Conservation (phyloP, 176 grass and related monocot species). For the Phragmites australis region DNA sequence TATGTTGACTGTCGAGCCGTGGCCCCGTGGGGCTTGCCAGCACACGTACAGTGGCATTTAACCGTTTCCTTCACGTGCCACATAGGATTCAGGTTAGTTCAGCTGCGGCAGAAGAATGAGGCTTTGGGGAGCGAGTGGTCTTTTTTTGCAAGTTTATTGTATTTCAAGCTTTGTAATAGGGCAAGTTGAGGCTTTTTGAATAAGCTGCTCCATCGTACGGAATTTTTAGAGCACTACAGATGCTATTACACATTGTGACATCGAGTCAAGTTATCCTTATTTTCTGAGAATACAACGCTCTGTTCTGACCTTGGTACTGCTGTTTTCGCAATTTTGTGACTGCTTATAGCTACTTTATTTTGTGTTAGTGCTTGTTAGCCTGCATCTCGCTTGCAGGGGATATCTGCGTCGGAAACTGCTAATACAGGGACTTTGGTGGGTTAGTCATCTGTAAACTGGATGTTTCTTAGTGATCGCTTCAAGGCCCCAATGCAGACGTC, state of each 20-base stretch:
- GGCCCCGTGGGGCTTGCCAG: neutral
- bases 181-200: neutral
- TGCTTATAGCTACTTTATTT: neutral
- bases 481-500: too few species aligned
- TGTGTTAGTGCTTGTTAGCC: too few species aligned
- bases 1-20: neutral
- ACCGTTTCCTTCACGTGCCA: neutral
- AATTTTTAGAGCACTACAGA: neutral
- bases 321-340: neutral
- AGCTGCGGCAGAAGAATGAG: neutral
- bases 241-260: neutral
- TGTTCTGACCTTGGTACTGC: neutral
- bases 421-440: too few species aligned
- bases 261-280: neutral
- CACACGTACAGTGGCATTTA: neutral
- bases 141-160: neutral
- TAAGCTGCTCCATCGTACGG: neutral
- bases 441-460: too few species aligned
- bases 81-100: neutral
- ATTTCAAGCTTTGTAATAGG: constrained; percentile 27
- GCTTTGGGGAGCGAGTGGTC: neutral
- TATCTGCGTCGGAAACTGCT: too few species aligned
- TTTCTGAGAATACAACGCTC: neutral
- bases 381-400: too few species aligned
- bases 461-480: too few species aligned